A percentile compares a stretch with the other conserved stretches of the same genome.
phyloP scores from a whole-genome alignment of 345 rosid genomes.

The Cardamine occulta region DNA sequence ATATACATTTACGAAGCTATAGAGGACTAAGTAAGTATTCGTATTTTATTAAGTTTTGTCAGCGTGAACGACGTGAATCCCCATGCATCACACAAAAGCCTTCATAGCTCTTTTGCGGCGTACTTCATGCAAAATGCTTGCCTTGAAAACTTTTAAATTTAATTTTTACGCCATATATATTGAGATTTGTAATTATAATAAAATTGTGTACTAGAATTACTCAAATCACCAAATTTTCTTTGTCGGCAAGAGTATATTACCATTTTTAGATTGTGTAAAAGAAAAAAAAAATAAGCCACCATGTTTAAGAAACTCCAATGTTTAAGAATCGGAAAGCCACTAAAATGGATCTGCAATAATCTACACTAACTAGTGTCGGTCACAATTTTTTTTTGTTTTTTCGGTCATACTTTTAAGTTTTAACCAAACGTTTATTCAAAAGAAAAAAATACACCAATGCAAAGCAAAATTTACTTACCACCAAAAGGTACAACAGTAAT shows the following conservation, averaged over 20 bases:
- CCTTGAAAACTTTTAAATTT: conserved; percentile 3
- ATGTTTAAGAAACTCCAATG: neutral
- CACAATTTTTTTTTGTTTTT: neutral
- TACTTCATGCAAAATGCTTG: conserved; percentile 49
- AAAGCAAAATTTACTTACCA: neutral
- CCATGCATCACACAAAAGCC: conserved; percentile 42
- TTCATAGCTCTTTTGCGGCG: conserved; percentile 53
- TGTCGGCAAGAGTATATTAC: conserved; percentile 19
- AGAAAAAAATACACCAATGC: neutral
- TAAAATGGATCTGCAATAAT: too few species aligned
- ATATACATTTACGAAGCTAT: conserved; percentile 24
- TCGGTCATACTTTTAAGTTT: too few species aligned
- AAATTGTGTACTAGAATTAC: neutral
- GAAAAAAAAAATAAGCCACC: neutral
- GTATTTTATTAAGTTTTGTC: conserved; percentile 19
- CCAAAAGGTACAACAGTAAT: neutral
- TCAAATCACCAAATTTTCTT: conserved; percentile 16
- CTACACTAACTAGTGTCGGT: neutral
- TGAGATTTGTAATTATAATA: conserved; percentile 17
- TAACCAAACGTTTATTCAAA: neutral
- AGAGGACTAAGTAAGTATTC: conserved; percentile 10
- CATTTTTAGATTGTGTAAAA: neutral
- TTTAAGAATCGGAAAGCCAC: too few species aligned
- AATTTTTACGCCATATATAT: conserved; percentile 1
- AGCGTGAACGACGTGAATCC: conserved; percentile 32